Evolutionary conservation across 176 grass and related monocot species (phyloP).

Genomic region (Urochloa ruziziensis): DNA sequence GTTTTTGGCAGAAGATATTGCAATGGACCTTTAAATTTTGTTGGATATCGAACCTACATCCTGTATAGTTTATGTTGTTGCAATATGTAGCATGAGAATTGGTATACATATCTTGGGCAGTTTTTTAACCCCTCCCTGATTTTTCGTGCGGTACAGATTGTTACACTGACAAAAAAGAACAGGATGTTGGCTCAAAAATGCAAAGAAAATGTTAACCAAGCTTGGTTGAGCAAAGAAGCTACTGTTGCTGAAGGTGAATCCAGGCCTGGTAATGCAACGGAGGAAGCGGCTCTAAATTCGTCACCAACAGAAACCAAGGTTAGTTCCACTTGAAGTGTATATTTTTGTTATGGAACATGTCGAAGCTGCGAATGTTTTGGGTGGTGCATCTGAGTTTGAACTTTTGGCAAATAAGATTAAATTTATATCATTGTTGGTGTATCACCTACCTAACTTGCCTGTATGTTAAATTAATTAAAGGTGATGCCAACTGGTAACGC

Average conservation of each 20-base stretch:
- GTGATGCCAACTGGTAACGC: constrained; percentile 5
- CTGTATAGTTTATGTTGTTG: neutral
- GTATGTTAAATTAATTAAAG: constrained; percentile 29
- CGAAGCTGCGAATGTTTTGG: neutral
- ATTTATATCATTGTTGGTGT: neutral
- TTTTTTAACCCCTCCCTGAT: neutral
- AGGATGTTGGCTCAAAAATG: constrained; percentile 58
- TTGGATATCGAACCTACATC: no score
- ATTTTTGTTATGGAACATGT: neutral
- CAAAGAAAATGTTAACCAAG: constrained; percentile 37
- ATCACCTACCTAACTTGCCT: neutral
- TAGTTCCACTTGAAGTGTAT: constrained; percentile 2
- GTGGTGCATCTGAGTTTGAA: neutral
- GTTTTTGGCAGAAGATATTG: neutral
- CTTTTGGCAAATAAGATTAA: neutral
- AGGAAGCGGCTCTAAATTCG: constrained; percentile 29
- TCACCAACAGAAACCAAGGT: constrained; percentile 36
- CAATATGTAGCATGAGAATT: neutral
- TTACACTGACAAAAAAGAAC: constrained; percentile 71
- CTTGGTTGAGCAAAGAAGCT: constrained; percentile 24
- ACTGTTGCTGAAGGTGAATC: constrained; percentile 33
- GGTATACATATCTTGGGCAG: neutral
- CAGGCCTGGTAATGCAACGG: neutral
- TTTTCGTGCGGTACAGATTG: constrained; percentile 41
- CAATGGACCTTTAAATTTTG: no score